Conservation (phyloP, 1,284 basidiomycete species). For the Trichosporon sp. region DNA sequence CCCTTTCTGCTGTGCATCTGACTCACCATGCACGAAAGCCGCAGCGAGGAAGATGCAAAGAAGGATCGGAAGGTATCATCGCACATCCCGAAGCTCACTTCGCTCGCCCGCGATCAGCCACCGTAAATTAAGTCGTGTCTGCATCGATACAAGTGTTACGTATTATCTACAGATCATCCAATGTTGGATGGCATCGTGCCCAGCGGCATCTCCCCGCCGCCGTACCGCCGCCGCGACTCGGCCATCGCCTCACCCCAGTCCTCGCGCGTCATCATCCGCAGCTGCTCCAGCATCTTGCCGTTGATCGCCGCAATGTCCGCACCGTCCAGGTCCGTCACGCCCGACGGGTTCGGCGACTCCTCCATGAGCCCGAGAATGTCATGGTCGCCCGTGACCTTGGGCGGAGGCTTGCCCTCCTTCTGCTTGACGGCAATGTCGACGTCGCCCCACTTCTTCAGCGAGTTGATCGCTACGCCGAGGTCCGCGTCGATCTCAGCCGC, state of each 20-base stretch:
- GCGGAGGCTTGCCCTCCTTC: slow-evolving; percentile 3
- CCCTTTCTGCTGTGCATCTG: too few species aligned
- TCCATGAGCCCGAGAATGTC: slow-evolving; percentile 3
- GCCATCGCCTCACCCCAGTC: slow-evolving; percentile 28
- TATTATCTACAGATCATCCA: neutral
- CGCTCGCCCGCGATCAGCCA: too few species aligned
- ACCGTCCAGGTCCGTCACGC: slow-evolving; percentile 18
- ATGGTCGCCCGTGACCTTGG: neutral
- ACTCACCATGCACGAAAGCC: too few species aligned
- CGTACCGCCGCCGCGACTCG: slow-evolving; percentile 20
- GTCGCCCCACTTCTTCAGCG: slow-evolving; percentile 28
- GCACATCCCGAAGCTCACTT: too few species aligned
- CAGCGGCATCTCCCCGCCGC: slow-evolving; percentile 11
- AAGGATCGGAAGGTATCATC: too few species aligned
- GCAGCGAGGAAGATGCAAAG: too few species aligned
- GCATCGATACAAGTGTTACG: neutral
- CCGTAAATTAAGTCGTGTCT: neutral
- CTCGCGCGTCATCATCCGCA: slow-evolving; percentile 21
- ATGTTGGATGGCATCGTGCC: neutral
- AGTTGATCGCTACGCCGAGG: slow-evolving; percentile 27
- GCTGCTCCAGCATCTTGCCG: slow-evolving; percentile 29
- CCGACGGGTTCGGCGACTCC: neutral
- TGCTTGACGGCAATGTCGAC: slow-evolving; percentile 16
- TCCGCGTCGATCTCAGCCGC: slow-evolving; percentile 29
- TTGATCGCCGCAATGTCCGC: slow-evolving; percentile 31